A percentile compares a stretch with the other conserved stretches of the same genome.
These are phyloP conservation scores for Chaetomiaceae sp. DNA, from an alignment of 2,329 filamentous ascomycete species.

Conservation along the genomic window DNA sequence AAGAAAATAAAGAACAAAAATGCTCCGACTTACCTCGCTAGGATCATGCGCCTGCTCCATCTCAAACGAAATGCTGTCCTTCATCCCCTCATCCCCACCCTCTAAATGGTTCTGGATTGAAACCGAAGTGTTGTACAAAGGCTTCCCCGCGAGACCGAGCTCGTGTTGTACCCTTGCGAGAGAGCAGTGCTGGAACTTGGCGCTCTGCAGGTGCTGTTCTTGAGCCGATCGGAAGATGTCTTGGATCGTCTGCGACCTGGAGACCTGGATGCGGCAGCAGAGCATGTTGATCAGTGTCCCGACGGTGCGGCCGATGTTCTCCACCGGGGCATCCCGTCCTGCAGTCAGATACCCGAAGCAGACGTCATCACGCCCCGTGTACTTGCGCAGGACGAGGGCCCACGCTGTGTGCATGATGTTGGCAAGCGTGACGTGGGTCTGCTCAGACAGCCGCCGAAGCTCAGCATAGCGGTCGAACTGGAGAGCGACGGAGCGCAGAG, in stretches of 20 bases:
- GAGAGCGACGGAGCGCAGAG: conserved; percentile 10
- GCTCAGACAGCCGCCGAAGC: conserved; percentile 21
- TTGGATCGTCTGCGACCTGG: conserved; percentile 10
- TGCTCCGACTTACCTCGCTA: conserved; percentile 20
- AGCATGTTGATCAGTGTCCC: conserved; percentile 28
- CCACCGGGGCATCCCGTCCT: conserved; percentile 23
- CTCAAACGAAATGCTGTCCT: conserved; percentile 19
- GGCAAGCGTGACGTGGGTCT: conserved; percentile 21
- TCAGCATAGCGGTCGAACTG: conserved; percentile 21
- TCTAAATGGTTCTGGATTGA: conserved; percentile 23
- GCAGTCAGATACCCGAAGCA: conserved; percentile 26
- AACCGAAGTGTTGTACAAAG: conserved; percentile 26
- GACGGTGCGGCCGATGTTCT: conserved; percentile 16
- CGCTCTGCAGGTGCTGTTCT: conserved; percentile 22
- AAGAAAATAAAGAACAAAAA: no score
- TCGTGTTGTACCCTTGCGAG: conserved; percentile 25
- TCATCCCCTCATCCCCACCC: not conserved
- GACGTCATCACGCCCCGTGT: conserved; percentile 24
- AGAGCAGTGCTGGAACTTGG: conserved; percentile 22
- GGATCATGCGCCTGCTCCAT: conserved; percentile 24
- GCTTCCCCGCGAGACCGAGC: conserved; percentile 22
- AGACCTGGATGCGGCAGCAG: conserved; percentile 22
- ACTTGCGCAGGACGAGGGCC: conserved; percentile 24
- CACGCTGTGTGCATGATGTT: conserved; percentile 28
- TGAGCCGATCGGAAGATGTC: conserved; percentile 19